These are phyloP conservation scores for Solanum appendiculatum DNA, from an alignment of 257 asterid species.

Conservation along the genomic window DNA sequence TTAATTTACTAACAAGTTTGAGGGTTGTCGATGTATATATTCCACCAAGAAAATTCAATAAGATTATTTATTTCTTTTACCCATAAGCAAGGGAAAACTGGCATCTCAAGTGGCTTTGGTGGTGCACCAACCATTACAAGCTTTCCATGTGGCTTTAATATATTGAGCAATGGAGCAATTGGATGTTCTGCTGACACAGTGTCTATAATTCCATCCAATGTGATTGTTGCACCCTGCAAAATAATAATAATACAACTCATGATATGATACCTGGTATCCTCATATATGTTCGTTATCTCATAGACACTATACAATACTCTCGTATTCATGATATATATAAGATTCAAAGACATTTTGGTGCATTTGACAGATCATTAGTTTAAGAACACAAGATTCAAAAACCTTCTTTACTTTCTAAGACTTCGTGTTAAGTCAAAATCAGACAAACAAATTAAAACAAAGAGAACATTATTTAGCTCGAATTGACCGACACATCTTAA, in stretches of 20 bases:
- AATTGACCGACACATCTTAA: too few relatives aligned
- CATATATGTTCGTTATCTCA: not conserved
- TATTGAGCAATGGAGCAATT: slow-evolving; percentile 2
- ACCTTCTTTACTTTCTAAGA: not conserved
- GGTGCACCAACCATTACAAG: slow-evolving; percentile 23
- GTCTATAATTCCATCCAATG: slow-evolving; percentile 24
- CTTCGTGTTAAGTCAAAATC: not conserved
- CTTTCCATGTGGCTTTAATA: slow-evolving; percentile 18
- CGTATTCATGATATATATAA: not conserved
- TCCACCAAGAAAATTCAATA: not conserved
- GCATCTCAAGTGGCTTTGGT: slow-evolving; percentile 15
- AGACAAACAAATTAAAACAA: not conserved
- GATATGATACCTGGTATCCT: not conserved
- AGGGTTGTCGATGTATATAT: not conserved
- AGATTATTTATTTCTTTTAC: not conserved
- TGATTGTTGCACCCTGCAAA: slow-evolving; percentile 11
- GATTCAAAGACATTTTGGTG: not conserved
- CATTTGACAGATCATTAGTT: not conserved
- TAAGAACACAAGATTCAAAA: not conserved
- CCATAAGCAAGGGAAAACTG: slow-evolving; percentile 6
- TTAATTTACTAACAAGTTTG: not conserved
- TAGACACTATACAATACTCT: not conserved
- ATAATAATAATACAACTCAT: not conserved
- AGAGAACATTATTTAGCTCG: not conserved
- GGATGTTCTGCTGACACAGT: slow-evolving; percentile 24